Evolutionary conservation across 495 filamentous ascomycete species (phyloP).

Genomic region (Stereocaulon alpinum): DNA sequence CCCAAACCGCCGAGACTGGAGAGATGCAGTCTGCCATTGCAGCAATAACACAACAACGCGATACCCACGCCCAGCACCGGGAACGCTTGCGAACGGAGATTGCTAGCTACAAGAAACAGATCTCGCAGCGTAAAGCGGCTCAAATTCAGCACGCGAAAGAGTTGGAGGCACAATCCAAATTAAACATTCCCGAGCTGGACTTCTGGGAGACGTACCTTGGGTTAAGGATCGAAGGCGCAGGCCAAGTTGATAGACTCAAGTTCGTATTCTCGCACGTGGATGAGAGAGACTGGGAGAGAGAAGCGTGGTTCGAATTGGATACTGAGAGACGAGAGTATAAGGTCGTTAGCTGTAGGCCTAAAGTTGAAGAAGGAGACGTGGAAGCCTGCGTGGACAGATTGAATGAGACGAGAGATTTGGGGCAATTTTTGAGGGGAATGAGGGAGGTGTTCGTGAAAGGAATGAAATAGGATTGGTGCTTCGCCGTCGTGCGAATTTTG

Average conservation of each 20-base stretch:
- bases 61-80: conserved; percentile 59
- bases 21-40: conserved; percentile 81
- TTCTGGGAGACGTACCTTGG: conserved; percentile 93
- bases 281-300: conserved; percentile 78
- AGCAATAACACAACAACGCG: conserved; percentile 61
- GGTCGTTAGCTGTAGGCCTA: conserved; percentile 66
- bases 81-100: conserved; percentile 72
- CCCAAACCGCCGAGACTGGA: conserved; percentile 75
- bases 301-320: conserved; percentile 88
- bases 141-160: conserved; percentile 53
- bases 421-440: conserved; percentile 81
- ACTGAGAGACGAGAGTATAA: conserved; percentile 74
- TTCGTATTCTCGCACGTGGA: conserved; percentile 84
- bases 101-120: conserved; percentile 59
- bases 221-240: conserved; percentile 80
- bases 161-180: conserved; percentile 66
- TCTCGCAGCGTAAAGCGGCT: conserved; percentile 49
- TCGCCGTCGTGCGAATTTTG: background rate
- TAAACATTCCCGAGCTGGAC: conserved; percentile 82
- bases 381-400: conserved; percentile 61
- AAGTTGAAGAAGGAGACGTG: conserved; percentile 62
- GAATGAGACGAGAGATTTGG: conserved; percentile 78
- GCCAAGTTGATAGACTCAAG: conserved; percentile 72
- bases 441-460: conserved; percentile 65
- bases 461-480: conserved; percentile 33